Evolutionary conservation across 106 monocot species (phyloP).

Genomic region (Xerophyta viscosa): DNA sequence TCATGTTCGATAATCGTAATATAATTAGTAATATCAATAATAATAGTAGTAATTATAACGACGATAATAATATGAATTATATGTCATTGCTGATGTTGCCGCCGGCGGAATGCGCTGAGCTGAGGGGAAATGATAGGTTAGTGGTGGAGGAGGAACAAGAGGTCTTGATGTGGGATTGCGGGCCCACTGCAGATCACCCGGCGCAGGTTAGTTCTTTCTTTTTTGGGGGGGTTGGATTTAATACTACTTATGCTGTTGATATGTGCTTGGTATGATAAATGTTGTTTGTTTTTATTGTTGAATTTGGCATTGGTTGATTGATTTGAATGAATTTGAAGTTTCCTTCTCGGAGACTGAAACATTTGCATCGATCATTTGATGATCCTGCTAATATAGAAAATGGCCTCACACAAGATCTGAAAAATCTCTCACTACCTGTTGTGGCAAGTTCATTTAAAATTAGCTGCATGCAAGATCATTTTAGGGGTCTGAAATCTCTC

Average conservation of each 20-base stretch:
- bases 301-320: too few species aligned
- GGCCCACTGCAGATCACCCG: slow-evolving; percentile 12
- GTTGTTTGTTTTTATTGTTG: not conserved
- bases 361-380: too few species aligned
- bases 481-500: too few species aligned
- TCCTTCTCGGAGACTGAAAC: too few species aligned
- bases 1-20: not conserved
- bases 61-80: slow-evolving; percentile 19
- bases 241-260: not conserved
- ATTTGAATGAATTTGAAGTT: too few species aligned
- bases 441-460: too few species aligned
- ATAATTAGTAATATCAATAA: slow-evolving; percentile 5
- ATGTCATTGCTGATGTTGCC: slow-evolving; percentile 54
- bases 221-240: not conserved
- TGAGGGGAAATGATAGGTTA: slow-evolving; percentile 20
- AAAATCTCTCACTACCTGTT: too few species aligned
- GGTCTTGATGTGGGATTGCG: slow-evolving; percentile 30
- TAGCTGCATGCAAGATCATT: too few species aligned
- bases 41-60: not conserved
- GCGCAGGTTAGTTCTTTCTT: slow-evolving; percentile 41
- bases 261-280: not conserved
- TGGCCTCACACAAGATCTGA: too few species aligned
- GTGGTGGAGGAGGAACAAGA: slow-evolving; percentile 29
- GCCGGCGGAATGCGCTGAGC: slow-evolving; percentile 11
- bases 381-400: too few species aligned